Evolutionary conservation across 768 basidiomycete genomes (phyloP).

Genomic region (Crucibulum laeve): DNA sequence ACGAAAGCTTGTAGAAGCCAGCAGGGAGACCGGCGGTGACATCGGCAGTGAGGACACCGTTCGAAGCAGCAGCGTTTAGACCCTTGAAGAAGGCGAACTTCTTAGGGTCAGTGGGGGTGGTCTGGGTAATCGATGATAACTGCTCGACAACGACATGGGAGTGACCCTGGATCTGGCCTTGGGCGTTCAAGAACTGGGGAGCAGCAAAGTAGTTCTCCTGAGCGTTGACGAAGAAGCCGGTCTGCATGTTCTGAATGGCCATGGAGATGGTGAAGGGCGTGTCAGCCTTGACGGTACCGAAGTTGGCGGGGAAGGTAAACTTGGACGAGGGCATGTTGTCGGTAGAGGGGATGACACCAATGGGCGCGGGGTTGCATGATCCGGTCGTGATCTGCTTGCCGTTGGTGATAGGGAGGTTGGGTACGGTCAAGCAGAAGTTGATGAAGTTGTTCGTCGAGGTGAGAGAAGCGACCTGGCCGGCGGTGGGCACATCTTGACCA

Average conservation of each 20-base stretch:
- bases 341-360: conserved; percentile 41
- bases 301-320: conserved; percentile 38
- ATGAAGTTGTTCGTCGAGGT: conserved; percentile 65
- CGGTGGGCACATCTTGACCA: conserved; percentile 34
- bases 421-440: conserved; percentile 45
- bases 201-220: conserved; percentile 43
- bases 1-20: conserved; percentile 51
- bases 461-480: conserved; percentile 44
- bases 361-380: conserved; percentile 51
- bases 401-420: conserved; percentile 46
- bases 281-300: conserved; percentile 31
- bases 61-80: conserved; percentile 40
- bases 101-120: conserved; percentile 40
- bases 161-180: conserved; percentile 46
- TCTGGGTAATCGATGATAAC: conserved; percentile 36
- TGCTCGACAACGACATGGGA: conserved; percentile 52
- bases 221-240: conserved; percentile 51
- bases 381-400: conserved; percentile 40
- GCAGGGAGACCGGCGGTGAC: conserved; percentile 48
- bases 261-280: conserved; percentile 40
- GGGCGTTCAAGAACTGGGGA: conserved; percentile 42
- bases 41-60: conserved; percentile 45
- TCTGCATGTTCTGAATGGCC: conserved; percentile 29
- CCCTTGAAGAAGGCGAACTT: conserved; percentile 67
- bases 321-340: conserved; percentile 44